Evolutionary conservation across 805 yeast genomes (phyloP).

Genomic region (Lachancea nothofagi): DNA sequence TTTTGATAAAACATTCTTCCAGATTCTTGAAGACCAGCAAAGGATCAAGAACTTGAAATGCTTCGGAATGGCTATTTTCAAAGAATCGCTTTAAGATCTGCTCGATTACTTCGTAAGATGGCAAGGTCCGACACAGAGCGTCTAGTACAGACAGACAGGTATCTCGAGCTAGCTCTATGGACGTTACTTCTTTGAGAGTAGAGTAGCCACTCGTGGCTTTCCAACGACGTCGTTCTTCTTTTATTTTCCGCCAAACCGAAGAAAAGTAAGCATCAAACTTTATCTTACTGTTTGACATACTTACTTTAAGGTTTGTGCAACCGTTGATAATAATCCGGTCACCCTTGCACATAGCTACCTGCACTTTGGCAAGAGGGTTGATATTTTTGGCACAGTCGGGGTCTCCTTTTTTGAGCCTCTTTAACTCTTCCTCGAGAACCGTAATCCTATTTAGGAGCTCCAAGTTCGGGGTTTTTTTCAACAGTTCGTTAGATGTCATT

Average conservation of each 20-base stretch:
- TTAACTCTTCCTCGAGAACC: conserved; percentile 16
- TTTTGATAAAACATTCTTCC: conserved; percentile 9
- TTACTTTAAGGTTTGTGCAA: conserved; percentile 26
- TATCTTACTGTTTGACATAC: conserved; percentile 14
- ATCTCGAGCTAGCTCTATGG: conserved; percentile 11
- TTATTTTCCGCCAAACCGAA: conserved; percentile 24
- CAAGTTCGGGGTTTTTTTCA: conserved; percentile 22
- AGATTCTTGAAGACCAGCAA: conserved; percentile 8
- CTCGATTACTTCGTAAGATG: conserved; percentile 10
- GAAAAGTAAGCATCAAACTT: conserved; percentile 17
- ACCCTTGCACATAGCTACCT: conserved; percentile 9
- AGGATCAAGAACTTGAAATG: conserved; percentile 10
- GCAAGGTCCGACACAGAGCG: conserved; percentile 12
- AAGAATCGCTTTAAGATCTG: conserved; percentile 9
- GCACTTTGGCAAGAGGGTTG: conserved; percentile 4
- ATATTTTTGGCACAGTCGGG: not conserved
- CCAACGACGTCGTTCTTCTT: conserved; percentile 23
- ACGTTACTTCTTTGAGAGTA: conserved; percentile 17
- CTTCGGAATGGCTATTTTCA: conserved; percentile 5
- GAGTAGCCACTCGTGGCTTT: conserved; percentile 17
- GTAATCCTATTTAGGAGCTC: conserved; percentile 20
- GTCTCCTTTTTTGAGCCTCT: too few relatives aligned
- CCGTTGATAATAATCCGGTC: conserved; percentile 28
- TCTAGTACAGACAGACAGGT: conserved; percentile 8
- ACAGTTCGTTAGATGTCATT: conserved; percentile 20